Evolutionary conservation across 2,329 filamentous ascomycete species (phyloP), one percentile per base, ranked within the genome.

Genomic region (Epichloe gansuensis): DNA sequence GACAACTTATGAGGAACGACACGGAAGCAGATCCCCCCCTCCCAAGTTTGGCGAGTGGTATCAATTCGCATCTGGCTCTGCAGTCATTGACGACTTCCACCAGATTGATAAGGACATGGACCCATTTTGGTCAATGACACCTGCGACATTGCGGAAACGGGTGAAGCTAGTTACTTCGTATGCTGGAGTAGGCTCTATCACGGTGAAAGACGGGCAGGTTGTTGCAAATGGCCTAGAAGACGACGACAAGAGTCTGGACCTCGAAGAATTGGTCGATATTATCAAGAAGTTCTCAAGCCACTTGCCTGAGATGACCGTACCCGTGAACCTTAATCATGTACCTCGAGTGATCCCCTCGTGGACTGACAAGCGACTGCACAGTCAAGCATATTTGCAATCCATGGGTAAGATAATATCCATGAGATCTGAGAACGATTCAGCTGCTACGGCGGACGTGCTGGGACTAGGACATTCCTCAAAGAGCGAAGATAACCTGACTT

Each of bases 21-120:
- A 80, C 53, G 59, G 85, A 59, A 80, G 81, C 13, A 78, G 88
- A 54, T 71, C 80, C 31, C 89, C 89, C 15, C 89, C 89, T 11
- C 86, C 84, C 1, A 78, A 85, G 53, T 95, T 95, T 60, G 85
- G 89, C 60, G 81, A 82, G 57, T 95, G 89, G 89, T 95, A 84
- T 63, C 75, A 84, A 21, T 89, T 87, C 61, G 87, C 89, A 5
- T 78, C 77, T 55, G 72, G 77, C n/a, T 85, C 89, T 0, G 72
- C 80, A 50, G 72, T 95, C 49, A 81, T 93, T 51, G 89, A 95
- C 60, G 81, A 87, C 56, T 95, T 87, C 58, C 82, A 87, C 58
- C 87, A 85, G 47, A 89, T 95, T 51, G 82, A 87, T 58, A 74
- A 82, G 51, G 82, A 87, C 55, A 68, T 95, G 3, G 70, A 81